Evolutionary conservation across 352 stramenopile genomes (phyloP), one percentile per base, ranked within the genome.

Genomic region (Plasmopara viticola): DNA sequence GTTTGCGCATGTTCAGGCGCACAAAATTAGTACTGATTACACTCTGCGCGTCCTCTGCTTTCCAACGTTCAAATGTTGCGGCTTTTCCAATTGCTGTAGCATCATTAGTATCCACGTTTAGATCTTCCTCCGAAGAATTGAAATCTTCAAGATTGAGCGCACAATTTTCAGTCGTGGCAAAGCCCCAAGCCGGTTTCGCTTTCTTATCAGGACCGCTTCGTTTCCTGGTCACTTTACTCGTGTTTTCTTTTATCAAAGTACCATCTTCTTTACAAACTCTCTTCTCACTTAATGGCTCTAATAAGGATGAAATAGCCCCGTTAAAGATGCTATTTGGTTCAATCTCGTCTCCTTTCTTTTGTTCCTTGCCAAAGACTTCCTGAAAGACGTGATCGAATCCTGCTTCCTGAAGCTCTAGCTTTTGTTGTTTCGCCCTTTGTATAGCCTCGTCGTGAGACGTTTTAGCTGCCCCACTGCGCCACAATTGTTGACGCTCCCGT

Each of bases 11-110:
- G 48, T 87, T 83, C 5, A 90, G 69, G 31, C 72, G 71, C 18
- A 93, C 77, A 56, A 88, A 93, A 53, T 93, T 93, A 60, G 84
- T 70, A 53, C 78, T 85, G 9, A 91, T 74, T 2, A 49, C 45
- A 48, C 70, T 70, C 29, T 66, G 70, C 9, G 53, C 58, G 14
- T 80, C 62, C 40, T 84, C 76, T 5, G 74, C 62, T 50, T 90
- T 90, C 65, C 69, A 90, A 1, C 64, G 64, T 33, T 68, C 64
- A 53, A 89, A 86, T 25, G 68, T 62, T 15, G 52, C 57, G 8
- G 45, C 43, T 18, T 68, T 67, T 14, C 42, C 53, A 14, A 14
- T 39, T 39, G 12, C 37, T 41, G 6, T 43, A 35, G 48, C 35
- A 5, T 2, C 38, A 44, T 20, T 29, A 15, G 38, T 39, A 17